These are phyloP conservation scores for Penicillium canariense DNA, from an alignment of 495 filamentous ascomycete species.

Conservation along the genomic window DNA sequence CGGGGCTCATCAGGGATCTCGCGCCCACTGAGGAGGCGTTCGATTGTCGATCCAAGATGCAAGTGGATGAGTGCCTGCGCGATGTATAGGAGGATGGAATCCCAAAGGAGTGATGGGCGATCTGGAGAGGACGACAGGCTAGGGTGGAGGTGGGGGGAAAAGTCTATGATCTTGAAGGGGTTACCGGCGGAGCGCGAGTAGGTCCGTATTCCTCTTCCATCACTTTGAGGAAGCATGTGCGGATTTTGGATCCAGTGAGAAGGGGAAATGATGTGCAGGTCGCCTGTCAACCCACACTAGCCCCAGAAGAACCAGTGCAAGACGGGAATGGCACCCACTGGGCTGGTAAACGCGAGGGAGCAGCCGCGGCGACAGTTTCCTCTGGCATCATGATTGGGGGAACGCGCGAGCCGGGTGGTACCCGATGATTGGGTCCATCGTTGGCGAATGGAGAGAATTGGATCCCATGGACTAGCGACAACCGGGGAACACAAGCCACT, in stretches of 20 bases:
- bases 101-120: slow-evolving; percentile 10
- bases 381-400: not conserved
- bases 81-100: not conserved
- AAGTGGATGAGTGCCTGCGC: slow-evolving; percentile 1
- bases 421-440: not conserved
- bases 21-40: slow-evolving; percentile 12
- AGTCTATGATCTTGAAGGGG: slow-evolving; percentile 19
- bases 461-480: not conserved
- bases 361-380: not conserved
- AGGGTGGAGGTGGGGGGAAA: slow-evolving; percentile 13
- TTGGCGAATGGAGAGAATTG: slow-evolving; percentile 1
- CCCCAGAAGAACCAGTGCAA: not conserved
- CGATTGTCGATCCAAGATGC: slow-evolving; percentile 3
- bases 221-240: not conserved
- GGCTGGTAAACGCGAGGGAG: not conserved
- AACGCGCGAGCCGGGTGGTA: not conserved
- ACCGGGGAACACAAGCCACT: slow-evolving; percentile 3
- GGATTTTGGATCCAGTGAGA: not conserved
- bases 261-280: not conserved
- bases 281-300: not conserved
- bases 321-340: not conserved
- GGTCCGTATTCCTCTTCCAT: no score
- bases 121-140: slow-evolving; percentile 9
- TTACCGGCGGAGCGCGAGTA: slow-evolving; percentile 13
- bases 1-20: slow-evolving; percentile 11